These are phyloP conservation scores for Echeveria elegans DNA, from an alignment of 164 flowering plant species.

Conservation along the genomic window DNA sequence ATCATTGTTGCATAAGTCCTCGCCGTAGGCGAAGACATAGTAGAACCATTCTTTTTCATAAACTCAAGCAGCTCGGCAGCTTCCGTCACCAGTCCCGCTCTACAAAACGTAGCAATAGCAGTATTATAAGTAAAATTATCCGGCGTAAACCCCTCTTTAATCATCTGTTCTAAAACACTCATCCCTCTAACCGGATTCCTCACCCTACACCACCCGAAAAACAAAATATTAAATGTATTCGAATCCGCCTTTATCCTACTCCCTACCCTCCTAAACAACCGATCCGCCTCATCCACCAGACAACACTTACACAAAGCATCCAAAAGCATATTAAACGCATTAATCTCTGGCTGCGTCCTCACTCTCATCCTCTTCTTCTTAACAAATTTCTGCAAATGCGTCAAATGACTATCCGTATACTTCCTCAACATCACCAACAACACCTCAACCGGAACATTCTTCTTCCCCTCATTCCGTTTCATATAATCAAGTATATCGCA, in stretches of 20 bases:
- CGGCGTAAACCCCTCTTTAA: constrained; percentile 54
- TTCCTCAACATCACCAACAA: constrained; percentile 52
- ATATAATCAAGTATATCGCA: constrained; percentile 83
- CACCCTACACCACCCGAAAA: constrained; percentile 94
- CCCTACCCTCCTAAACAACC: constrained; percentile 49
- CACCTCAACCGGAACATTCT: constrained; percentile 60
- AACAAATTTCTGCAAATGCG: constrained; percentile 60
- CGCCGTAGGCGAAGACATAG: constrained; percentile 82
- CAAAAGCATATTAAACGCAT: constrained; percentile 71
- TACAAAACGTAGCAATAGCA: constrained; percentile 74
- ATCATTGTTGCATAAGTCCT: constrained; percentile 78
- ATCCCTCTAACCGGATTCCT: constrained; percentile 61
- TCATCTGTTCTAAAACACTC: constrained; percentile 74
- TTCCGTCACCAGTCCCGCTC: constrained; percentile 67
- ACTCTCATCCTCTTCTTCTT: constrained; percentile 73
- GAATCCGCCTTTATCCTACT: constrained; percentile 53
- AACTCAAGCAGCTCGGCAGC: constrained; percentile 67
- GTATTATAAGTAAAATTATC: constrained; percentile 80
- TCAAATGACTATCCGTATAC: constrained; percentile 62
- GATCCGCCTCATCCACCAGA: constrained; percentile 70
- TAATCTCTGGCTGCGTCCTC: constrained; percentile 75
- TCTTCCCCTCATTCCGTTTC: constrained; percentile 61
- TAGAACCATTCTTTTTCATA: constrained; percentile 69
- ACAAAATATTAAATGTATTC: constrained; percentile 63
- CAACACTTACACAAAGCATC: constrained; percentile 88